These are phyloP conservation scores for Ceratobasidium sp. DNA, from an alignment of 1,284 basidiomycete genomes.

Conservation along the genomic window DNA sequence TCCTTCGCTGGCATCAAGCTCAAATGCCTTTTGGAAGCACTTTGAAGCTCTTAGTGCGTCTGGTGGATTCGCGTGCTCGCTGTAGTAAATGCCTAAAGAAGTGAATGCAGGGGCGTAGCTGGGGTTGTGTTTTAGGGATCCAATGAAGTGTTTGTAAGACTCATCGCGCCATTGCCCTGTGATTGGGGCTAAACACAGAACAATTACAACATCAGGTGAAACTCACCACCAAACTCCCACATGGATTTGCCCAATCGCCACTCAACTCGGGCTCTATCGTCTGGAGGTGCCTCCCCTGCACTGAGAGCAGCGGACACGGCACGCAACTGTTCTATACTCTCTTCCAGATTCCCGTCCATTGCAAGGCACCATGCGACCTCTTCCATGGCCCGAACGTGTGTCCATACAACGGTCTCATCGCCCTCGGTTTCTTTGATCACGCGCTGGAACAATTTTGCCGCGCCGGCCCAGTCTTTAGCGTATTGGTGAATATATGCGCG, in stretches of 20 bases:
- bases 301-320: constrained; percentile 66
- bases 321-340: constrained; percentile 64
- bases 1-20: constrained; percentile 88
- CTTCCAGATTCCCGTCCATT: constrained; percentile 60
- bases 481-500: constrained; percentile 77
- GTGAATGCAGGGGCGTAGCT: constrained; percentile 92
- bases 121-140: constrained; percentile 76
- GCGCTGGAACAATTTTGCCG: constrained; percentile 65
- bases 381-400: constrained; percentile 68
- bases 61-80: constrained; percentile 69
- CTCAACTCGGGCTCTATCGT: constrained; percentile 76
- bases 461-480: constrained; percentile 72
- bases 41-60: constrained; percentile 89
- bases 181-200: background rate
- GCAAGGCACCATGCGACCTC: constrained; percentile 88
- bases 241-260: constrained; percentile 84
- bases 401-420: constrained; percentile 55
- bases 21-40: constrained; percentile 99
- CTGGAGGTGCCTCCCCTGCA: constrained; percentile 58
- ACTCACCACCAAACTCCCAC: constrained; percentile 77
- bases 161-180: constrained; percentile 54
- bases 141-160: constrained; percentile 83
- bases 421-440: constrained; percentile 56
- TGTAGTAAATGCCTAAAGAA: constrained; percentile 90
- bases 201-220: constrained; percentile 42